Evolutionary conservation across 148 eudicot species (phyloP).

Genomic region (Nepenthes mirabilis): DNA sequence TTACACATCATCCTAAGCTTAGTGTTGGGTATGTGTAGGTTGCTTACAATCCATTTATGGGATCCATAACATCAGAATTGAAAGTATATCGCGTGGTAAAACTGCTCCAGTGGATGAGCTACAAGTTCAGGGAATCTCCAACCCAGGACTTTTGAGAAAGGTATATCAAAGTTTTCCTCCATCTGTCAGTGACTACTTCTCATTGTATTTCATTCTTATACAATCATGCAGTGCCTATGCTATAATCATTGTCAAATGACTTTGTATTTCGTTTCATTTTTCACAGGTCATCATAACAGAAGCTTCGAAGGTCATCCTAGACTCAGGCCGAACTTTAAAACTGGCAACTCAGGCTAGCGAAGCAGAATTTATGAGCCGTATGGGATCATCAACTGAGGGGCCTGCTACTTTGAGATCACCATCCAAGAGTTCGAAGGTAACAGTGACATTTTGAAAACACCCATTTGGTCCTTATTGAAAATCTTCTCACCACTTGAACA

Average conservation of each 20-base stretch:
- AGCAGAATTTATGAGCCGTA: slow-evolving; percentile 21
- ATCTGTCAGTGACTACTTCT: neutral
- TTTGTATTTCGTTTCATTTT: neutral
- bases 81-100: slow-evolving; percentile 68
- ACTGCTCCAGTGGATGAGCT: slow-evolving; percentile 80
- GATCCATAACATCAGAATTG: slow-evolving; percentile 63
- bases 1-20: neutral
- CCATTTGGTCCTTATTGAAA: neutral
- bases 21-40: slow-evolving; percentile 23
- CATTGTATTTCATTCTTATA: neutral
- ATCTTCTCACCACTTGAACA: neutral
- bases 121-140: slow-evolving; percentile 63
- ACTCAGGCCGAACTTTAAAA: slow-evolving; percentile 27
- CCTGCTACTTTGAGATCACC: slow-evolving; percentile 38
- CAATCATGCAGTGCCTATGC: neutral
- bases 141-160: slow-evolving; percentile 64
- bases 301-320: slow-evolving; percentile 64
- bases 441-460: neutral
- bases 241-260: neutral
- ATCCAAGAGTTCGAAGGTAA: slow-evolving; percentile 57
- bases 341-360: slow-evolving; percentile 13
- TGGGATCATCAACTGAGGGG: slow-evolving; percentile 39
- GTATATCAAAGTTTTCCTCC: slow-evolving; percentile 13
- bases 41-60: slow-evolving; percentile 64
- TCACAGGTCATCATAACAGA: slow-evolving; percentile 54